Conservation (phyloP, 2,329 filamentous ascomycete genomes). For the Gliomastix tumulicola region DNA sequence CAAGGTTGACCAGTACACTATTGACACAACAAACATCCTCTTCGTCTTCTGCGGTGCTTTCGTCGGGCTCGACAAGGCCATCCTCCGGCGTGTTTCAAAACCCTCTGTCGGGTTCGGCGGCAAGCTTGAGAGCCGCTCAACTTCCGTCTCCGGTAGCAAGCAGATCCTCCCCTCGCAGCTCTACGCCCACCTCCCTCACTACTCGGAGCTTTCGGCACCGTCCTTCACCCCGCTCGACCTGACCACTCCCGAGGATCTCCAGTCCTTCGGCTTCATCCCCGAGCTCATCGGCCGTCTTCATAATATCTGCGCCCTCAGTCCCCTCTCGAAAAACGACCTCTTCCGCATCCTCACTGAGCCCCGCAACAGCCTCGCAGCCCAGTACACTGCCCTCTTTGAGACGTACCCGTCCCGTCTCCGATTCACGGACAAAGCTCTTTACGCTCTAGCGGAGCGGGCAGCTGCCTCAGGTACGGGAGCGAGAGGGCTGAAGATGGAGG, state of each 20-base stretch:
- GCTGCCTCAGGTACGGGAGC: conserved; percentile 64
- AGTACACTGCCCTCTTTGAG: conserved; percentile 84
- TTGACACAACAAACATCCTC: conserved; percentile 92
- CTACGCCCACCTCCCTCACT: conserved; percentile 51
- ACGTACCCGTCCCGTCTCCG: conserved; percentile 71
- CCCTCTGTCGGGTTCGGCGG: conserved; percentile 88
- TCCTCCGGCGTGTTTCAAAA: conserved; percentile 81
- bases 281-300: conserved; percentile 95
- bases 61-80: conserved; percentile 80
- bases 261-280: conserved; percentile 85
- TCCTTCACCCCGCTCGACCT: conserved; percentile 60
- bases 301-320: conserved; percentile 77
- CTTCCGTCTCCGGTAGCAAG: conserved; percentile 38
- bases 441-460: conserved; percentile 68
- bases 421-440: conserved; percentile 77
- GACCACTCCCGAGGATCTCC: conserved; percentile 67
- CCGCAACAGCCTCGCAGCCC: conserved; percentile 76
- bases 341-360: conserved; percentile 89
- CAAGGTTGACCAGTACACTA: conserved; percentile 59
- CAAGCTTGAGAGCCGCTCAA: conserved; percentile 58
- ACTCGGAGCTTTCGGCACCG: conserved; percentile 26
- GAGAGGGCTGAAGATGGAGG: conserved; percentile 69
- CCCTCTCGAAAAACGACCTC: conserved; percentile 61
- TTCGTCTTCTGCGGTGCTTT: conserved; percentile 98
- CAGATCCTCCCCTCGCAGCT: conserved; percentile 59